These are phyloP conservation scores for Exophiala viscosa DNA, from an alignment of 2,329 filamentous ascomycete genomes.

Conservation along the genomic window DNA sequence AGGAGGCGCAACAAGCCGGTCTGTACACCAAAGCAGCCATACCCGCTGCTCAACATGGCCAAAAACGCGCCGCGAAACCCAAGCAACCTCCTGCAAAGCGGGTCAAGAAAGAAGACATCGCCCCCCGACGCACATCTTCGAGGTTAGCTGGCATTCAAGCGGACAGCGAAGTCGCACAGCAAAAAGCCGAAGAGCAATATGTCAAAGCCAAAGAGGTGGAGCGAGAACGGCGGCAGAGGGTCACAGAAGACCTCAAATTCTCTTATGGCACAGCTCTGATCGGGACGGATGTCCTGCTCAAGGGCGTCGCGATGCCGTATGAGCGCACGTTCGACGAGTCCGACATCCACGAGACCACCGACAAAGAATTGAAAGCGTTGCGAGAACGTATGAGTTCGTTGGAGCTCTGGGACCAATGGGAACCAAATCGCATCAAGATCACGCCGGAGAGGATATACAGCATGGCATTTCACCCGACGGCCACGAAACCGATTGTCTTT, in stretches of 20 bases:
- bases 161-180: slow-evolving; percentile 64
- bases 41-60: slow-evolving; percentile 43
- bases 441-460: slow-evolving; percentile 84
- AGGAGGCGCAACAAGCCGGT: slow-evolving; percentile 65
- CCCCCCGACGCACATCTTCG: slow-evolving; percentile 59
- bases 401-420: slow-evolving; percentile 76
- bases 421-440: slow-evolving; percentile 86
- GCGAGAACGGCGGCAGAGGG: slow-evolving; percentile 59
- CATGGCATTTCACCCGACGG: slow-evolving; percentile 81
- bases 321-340: slow-evolving; percentile 81
- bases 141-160: slow-evolving; percentile 61
- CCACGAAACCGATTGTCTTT: slow-evolving; percentile 82
- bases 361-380: slow-evolving; percentile 69
- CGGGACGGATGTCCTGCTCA: slow-evolving; percentile 55
- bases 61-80: slow-evolving; percentile 43
- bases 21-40: slow-evolving; percentile 55
- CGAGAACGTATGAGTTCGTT: slow-evolving; percentile 73
- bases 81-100: slow-evolving; percentile 47
- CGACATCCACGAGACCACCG: slow-evolving; percentile 72
- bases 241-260: slow-evolving; percentile 67
- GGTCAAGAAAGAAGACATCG: slow-evolving; percentile 57
- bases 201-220: slow-evolving; percentile 56
- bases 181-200: slow-evolving; percentile 64
- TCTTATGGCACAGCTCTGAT: slow-evolving; percentile 73
- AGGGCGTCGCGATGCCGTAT: slow-evolving; percentile 71